These are phyloP conservation scores for Dioszegia aurantiaca DNA, from an alignment of 768 basidiomycete species.

Conservation along the genomic window DNA sequence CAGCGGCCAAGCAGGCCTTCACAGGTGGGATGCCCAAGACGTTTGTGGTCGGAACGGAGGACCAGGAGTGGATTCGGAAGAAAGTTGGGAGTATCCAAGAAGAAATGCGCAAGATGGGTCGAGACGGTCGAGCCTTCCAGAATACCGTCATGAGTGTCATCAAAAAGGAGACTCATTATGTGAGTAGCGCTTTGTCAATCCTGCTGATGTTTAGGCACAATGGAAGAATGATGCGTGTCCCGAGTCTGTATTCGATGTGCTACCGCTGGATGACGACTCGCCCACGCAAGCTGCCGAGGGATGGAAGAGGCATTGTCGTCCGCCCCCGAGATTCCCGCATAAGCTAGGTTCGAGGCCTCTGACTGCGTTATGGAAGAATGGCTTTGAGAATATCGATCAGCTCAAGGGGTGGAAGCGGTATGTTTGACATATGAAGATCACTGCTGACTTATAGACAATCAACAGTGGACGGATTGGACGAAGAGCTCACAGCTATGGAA, in stretches of 20 bases:
- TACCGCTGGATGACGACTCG: conserved; percentile 22
- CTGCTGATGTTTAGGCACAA: conserved; percentile 32
- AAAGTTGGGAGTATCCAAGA: conserved; percentile 34
- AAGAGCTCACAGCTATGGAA: conserved; percentile 29
- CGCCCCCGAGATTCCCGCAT: conserved; percentile 28
- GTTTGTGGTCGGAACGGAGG: conserved; percentile 36
- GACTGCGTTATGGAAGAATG: conserved; percentile 34
- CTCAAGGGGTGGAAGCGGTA: conserved; percentile 38
- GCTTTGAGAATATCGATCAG: conserved; percentile 38
- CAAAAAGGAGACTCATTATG: conserved; percentile 38
- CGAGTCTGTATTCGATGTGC: conserved; percentile 37
- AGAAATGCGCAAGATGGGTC: conserved; percentile 34
- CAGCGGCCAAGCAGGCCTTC: conserved; percentile 41
- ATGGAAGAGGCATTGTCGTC: conserved; percentile 29
- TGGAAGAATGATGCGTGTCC: conserved; percentile 48
- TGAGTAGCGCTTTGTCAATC: conserved; percentile 16
- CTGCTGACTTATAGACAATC: conserved; percentile 20
- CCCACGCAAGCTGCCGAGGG: conserved; percentile 26
- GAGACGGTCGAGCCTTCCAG: conserved; percentile 38
- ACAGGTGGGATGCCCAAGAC: conserved; percentile 47
- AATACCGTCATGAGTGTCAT: conserved; percentile 41
- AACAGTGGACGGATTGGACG: conserved; percentile 23
- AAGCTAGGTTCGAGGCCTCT: conserved; percentile 36
- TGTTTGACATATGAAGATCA: not conserved
- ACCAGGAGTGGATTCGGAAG: conserved; percentile 37